Base-by-base conservation (phyloP, 306 rosid species). In the Styphnolobium japonicum region DNA sequence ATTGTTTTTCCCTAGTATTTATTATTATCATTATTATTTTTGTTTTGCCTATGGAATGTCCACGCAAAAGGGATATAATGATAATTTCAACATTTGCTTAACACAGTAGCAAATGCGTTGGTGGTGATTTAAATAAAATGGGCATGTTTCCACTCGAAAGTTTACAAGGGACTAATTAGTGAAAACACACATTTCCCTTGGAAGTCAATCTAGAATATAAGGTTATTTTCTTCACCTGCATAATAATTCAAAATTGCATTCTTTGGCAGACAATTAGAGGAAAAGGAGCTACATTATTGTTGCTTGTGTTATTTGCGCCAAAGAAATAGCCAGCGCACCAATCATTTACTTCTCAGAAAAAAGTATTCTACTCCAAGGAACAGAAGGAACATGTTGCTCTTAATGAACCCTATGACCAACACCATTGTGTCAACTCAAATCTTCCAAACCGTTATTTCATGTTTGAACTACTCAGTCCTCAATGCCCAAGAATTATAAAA, bases 381-480 rank as follows among this genome's bases (percentile, higher is more conserved):
- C 40, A 12, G 18, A 64, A 40, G 11, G 1, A 46, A 49, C 36
- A 29, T 16, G 16, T 46, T 60, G 33, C 51, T 39, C 29, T 34
- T 62, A 60, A 68, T 60, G 43, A 16, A 61, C 9, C 56, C 14
- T 6, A 71, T 69, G 34, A 45, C 49, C 62, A 76, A 6, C 16
- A 33, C 27, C 63, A 45, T 19, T 31, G 63, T 43, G 3, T 74
- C 80, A 46, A 45, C 19, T 57, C 15, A 48, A 52, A 27, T 36
- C 65, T 14, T 48, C 15, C 42, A 27, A 27, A 69, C n/a, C 51
- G 53, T 21, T 15, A 62, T 16, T 19, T 31, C 71, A 62, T 14
- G 80, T 45, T 76, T 63, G 39, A 64, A 76, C 64, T 33, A 63
- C 43, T 21, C 14, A 34, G 34, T 63, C 40, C 48, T 49, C 62